Percentiles rank a stretch among this genome's conserved stretches.
Conservation (phyloP, 1,284 basidiomycete genomes). For the Ustilago hordei region DNA sequence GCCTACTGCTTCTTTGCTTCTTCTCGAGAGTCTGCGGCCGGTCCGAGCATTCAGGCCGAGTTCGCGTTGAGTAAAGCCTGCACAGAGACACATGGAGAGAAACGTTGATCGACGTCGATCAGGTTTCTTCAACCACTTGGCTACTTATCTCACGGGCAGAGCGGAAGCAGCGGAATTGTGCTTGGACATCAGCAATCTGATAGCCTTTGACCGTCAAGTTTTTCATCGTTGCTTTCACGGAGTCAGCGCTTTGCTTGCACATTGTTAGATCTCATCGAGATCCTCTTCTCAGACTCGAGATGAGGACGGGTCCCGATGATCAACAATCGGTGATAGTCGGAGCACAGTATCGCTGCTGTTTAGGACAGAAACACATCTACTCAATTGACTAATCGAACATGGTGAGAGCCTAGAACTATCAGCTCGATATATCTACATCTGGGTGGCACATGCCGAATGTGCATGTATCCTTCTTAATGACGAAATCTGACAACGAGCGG, state of each 20-base stretch:
- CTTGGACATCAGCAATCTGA: background rate
- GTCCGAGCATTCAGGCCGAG: slow-evolving; percentile 23
- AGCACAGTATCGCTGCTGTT: too few species aligned
- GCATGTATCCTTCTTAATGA: too few species aligned
- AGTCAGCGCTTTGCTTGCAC: background rate
- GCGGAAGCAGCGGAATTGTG: background rate
- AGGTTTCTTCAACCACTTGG: background rate
- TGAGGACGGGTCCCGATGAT: background rate
- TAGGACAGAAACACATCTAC: too few species aligned
- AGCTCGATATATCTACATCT: too few species aligned
- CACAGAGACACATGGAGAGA: background rate
- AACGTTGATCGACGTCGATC: background rate
- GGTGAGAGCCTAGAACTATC: too few species aligned
- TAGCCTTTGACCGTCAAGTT: background rate
- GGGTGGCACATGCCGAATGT: too few species aligned
- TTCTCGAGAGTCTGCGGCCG: background rate
- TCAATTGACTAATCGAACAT: too few species aligned
- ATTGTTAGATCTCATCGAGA: background rate
- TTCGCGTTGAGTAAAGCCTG: slow-evolving; percentile 3
- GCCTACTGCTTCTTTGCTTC: too few species aligned
- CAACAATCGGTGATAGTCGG: too few species aligned
- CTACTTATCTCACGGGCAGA: background rate
- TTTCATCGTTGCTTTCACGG: background rate
- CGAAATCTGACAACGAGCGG: too few species aligned
- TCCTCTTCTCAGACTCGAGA: background rate